phyloP scores from a whole-genome alignment of 2,329 filamentous ascomycete species.

The Alternaria sp. region DNA sequence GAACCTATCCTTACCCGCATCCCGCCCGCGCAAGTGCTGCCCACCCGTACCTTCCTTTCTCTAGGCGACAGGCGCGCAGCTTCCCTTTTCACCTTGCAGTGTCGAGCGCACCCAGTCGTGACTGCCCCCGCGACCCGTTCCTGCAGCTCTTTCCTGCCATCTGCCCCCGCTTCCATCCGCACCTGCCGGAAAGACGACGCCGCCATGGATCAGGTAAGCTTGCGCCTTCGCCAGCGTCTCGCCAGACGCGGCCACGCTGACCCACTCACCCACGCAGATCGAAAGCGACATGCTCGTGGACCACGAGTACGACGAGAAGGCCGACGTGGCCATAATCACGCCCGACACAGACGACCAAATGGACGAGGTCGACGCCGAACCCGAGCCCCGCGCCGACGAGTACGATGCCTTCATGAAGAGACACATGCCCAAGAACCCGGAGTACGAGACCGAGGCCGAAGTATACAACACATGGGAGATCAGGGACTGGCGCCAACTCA shows the following conservation, averaged over 20 bases:
- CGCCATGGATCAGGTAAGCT: slow-evolving; percentile 50
- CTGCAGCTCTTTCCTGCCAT: slow-evolving; percentile 3
- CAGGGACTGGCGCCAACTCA: slow-evolving; percentile 76
- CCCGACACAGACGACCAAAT: slow-evolving; percentile 66
- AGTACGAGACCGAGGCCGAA: slow-evolving; percentile 81
- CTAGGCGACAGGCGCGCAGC: slow-evolving; percentile 29
- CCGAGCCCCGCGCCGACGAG: slow-evolving; percentile 64
- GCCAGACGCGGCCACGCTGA: slow-evolving; percentile 14
- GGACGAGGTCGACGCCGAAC: slow-evolving; percentile 60
- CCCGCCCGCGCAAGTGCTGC: slow-evolving; percentile 15
- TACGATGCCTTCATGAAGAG: slow-evolving; percentile 84
- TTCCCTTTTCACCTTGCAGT: slow-evolving; percentile 6
- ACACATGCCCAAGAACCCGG: slow-evolving; percentile 76
- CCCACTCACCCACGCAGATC: slow-evolving; percentile 51
- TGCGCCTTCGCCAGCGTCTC: slow-evolving; percentile 6
- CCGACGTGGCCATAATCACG: slow-evolving; percentile 67
- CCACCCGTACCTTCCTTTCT: slow-evolving; percentile 22
- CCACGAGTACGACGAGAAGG: slow-evolving; percentile 67
- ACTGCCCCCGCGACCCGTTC: slow-evolving; percentile 6
- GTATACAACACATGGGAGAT: slow-evolving; percentile 85
- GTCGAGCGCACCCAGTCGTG: slow-evolving; percentile 13
- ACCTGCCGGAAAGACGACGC: slow-evolving; percentile 17
- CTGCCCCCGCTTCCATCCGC: slow-evolving; percentile 22
- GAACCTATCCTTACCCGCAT: slow-evolving; percentile 21
- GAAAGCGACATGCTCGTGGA: slow-evolving; percentile 70